Evolutionary conservation across 2,329 filamentous ascomycete species (phyloP).

Genomic region (Penicillium freii): DNA sequence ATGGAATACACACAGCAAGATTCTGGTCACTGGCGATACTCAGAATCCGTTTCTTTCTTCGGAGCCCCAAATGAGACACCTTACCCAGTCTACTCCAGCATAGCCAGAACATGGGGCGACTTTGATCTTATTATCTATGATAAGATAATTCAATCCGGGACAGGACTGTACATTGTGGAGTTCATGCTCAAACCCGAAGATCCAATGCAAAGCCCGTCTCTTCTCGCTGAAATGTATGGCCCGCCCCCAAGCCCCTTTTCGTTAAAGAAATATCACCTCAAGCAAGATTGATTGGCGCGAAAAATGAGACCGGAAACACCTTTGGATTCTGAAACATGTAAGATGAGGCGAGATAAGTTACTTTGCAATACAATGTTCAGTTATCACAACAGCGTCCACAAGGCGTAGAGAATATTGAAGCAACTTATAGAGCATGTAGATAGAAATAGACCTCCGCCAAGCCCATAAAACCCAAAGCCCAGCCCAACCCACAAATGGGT

Average conservation of each 20-base stretch:
- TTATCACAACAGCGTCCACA: not conserved
- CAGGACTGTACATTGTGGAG: not conserved
- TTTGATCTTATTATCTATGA: not conserved
- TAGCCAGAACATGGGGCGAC: not conserved
- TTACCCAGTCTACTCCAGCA: not conserved
- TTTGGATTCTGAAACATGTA: not conserved
- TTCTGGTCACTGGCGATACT: not conserved
- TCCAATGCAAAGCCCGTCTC: not conserved
- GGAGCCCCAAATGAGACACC: not conserved
- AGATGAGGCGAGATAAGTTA: not conserved
- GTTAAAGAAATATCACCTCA: not conserved
- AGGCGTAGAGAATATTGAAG: not conserved
- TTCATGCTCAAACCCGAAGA: not conserved
- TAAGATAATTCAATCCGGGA: not conserved
- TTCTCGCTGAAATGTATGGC: not conserved
- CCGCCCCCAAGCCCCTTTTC: not conserved
- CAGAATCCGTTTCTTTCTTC: conserved; percentile 2
- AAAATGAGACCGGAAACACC: not conserved
- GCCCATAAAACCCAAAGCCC: no score
- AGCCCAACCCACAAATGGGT: no score
- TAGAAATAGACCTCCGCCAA: no score
- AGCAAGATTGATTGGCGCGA: not conserved
- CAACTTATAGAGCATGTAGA: no score
- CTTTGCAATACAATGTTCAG: not conserved
- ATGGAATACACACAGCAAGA: not conserved